Conservation (phyloP, 1,139 yeast species). For the Arxiozyma heterogenica region DNA sequence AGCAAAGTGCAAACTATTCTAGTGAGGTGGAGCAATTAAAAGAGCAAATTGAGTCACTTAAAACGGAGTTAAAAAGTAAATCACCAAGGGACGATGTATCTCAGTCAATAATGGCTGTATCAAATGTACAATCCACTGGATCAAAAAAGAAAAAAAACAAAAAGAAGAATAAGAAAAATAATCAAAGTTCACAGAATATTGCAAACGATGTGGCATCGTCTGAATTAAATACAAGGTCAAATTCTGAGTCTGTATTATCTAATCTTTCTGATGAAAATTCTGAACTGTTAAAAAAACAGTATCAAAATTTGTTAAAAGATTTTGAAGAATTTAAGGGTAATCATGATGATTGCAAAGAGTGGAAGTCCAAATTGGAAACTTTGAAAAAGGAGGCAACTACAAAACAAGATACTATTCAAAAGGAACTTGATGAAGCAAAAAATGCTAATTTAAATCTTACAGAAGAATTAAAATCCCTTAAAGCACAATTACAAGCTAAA, state of each 20-base stretch:
- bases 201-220: not conserved
- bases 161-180: slow-evolving; percentile 19
- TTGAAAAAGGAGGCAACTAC: slow-evolving; percentile 6
- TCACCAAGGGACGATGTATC: not conserved
- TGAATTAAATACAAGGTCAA: not conserved
- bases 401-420: not conserved
- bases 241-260: not conserved
- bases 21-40: not conserved
- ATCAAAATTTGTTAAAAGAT: slow-evolving; percentile 15
- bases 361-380: slow-evolving; percentile 16
- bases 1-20: not conserved
- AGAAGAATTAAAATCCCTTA: slow-evolving; percentile 11
- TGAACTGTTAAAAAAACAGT: slow-evolving; percentile 19
- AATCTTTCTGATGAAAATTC: not conserved
- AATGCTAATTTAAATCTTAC: not conserved
- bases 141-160: slow-evolving; percentile 8
- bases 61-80: not conserved
- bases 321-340: slow-evolving; percentile 11
- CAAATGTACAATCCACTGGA: not conserved
- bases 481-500: slow-evolving; percentile 17
- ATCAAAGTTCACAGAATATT: slow-evolving; percentile 9
- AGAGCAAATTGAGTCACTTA: not conserved
- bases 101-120: not conserved
- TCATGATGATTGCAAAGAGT: slow-evolving; percentile 16
- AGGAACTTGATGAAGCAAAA: not conserved